phyloP scores from a whole-genome alignment of 1,284 basidiomycete genomes.

The Lignosus rhinocerotis region DNA sequence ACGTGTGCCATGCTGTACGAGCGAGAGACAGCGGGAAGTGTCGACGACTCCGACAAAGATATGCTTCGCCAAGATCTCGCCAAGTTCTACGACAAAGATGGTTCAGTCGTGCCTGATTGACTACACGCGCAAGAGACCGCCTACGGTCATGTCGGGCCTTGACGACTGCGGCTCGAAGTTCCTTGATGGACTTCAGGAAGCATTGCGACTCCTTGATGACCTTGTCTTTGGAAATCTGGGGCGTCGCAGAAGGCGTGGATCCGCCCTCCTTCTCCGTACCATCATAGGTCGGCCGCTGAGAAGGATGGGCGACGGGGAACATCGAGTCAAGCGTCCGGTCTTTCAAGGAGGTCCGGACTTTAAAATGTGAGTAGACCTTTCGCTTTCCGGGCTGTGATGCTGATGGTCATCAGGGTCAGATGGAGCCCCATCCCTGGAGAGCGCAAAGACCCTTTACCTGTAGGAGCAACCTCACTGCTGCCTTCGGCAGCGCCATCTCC shows the following conservation, averaged over 20 bases:
- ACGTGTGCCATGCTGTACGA: conserved; percentile 88
- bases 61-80: conserved; percentile 84
- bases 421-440: not conserved
- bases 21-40: conserved; percentile 67
- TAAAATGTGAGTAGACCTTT: conserved; percentile 78
- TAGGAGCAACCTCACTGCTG: not conserved
- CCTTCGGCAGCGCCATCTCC: not conserved
- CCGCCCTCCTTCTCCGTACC: conserved; percentile 6
- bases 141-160: conserved; percentile 72
- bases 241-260: conserved; percentile 4
- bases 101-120: not conserved
- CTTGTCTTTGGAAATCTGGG: conserved; percentile 33
- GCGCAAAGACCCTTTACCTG: not conserved
- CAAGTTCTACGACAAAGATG: conserved; percentile 58
- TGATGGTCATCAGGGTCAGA: not conserved
- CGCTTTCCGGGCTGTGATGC: conserved; percentile 23
- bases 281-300: conserved; percentile 32
- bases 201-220: conserved; percentile 82
- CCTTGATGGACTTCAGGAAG: conserved; percentile 76
- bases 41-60: conserved; percentile 95
- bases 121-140: not conserved
- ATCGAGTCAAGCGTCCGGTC: conserved; percentile 94
- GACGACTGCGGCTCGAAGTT: conserved; percentile 61
- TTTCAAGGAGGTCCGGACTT: conserved; percentile 87
- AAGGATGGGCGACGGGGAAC: conserved; percentile 67